phyloP scores from a whole-genome alignment of 352 stramenopile species.

The Globisporangium splendens region DNA sequence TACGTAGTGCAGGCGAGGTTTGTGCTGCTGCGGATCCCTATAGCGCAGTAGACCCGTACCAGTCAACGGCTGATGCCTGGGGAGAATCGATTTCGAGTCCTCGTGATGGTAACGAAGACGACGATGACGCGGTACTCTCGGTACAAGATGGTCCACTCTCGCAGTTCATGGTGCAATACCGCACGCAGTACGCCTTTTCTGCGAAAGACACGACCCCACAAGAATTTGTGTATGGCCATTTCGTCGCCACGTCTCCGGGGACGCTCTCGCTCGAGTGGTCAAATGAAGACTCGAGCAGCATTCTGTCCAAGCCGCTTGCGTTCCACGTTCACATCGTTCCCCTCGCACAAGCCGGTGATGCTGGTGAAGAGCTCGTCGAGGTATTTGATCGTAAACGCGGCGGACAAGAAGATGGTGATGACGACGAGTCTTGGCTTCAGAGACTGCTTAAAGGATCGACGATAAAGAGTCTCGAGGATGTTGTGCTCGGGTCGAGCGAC shows the following conservation, averaged over 20 bases:
- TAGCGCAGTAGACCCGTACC: background rate
- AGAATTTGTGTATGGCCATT: constrained; percentile 28
- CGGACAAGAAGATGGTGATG: background rate
- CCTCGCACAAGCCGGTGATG: constrained; percentile 10
- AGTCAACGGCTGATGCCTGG: too few species aligned
- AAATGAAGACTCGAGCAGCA: constrained; percentile 36
- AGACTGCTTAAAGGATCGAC: background rate
- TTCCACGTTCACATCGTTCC: constrained; percentile 28
- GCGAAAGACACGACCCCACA: background rate
- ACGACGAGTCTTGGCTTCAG: background rate
- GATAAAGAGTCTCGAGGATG: background rate
- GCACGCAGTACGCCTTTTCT: constrained; percentile 24
- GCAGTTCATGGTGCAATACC: constrained; percentile 18
- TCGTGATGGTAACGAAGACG: background rate
- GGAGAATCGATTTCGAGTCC: too few species aligned
- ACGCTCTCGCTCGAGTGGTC: constrained; percentile 37
- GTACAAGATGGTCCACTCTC: too few species aligned
- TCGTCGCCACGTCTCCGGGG: constrained; percentile 17
- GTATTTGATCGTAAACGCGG: constrained; percentile 4
- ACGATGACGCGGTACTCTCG: background rate
- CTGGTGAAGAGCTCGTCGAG: constrained; percentile 9
- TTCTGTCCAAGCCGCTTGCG: constrained; percentile 37
- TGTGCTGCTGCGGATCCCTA: background rate
- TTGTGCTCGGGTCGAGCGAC: background rate
- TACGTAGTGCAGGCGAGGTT: background rate